These are phyloP conservation scores for Epichloe coenophiala DNA, from an alignment of 2,329 filamentous ascomycete species.

Conservation along the genomic window DNA sequence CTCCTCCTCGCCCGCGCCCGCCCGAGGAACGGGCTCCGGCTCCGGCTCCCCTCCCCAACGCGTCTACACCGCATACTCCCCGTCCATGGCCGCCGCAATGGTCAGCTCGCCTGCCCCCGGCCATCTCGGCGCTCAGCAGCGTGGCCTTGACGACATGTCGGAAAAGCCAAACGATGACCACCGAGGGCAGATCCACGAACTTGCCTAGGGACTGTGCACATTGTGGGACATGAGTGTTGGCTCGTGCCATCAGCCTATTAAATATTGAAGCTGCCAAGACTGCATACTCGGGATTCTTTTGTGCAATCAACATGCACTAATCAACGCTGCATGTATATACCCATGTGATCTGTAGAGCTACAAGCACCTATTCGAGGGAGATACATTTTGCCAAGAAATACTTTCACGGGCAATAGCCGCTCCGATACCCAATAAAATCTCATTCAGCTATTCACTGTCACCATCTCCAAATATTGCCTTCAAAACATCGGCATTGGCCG, in stretches of 20 bases:
- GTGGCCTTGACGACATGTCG: neutral
- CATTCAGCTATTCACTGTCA: constrained; percentile 43
- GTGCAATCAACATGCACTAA: no score
- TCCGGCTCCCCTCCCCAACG: neutral
- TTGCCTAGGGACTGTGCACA: neutral
- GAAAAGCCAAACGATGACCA: neutral
- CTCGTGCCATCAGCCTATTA: neutral
- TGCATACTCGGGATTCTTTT: no score
- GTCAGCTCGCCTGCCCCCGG: no score
- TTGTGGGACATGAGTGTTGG: neutral
- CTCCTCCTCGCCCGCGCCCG: neutral
- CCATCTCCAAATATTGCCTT: constrained; percentile 89
- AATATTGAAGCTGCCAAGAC: no score
- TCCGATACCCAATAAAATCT: no score
- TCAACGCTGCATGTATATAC: no score
- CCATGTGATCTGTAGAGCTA: no score
- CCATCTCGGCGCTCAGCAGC: neutral
- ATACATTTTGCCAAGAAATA: no score
- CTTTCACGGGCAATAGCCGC: no score
- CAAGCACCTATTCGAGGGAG: no score
- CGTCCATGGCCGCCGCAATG: neutral
- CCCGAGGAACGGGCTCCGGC: neutral
- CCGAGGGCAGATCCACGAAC: neutral
- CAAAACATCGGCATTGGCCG: constrained; percentile 70
- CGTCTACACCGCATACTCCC: neutral